Evolutionary conservation across 257 asterid genomes (phyloP).

Genomic region (Craterostigma plantagineum): DNA sequence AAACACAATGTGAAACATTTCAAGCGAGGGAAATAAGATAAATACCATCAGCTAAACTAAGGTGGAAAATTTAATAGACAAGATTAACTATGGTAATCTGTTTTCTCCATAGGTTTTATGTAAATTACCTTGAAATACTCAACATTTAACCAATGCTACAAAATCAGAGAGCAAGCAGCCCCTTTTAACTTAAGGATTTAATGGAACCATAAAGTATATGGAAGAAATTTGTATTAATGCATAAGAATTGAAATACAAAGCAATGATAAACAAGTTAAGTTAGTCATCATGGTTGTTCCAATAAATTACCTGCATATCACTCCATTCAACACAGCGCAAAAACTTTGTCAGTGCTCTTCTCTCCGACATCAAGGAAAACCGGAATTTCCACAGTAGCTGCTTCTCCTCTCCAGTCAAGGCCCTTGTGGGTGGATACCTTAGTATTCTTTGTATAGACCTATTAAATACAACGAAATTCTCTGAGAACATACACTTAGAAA

Average conservation of each 20-base stretch:
- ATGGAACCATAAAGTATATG: too few species aligned
- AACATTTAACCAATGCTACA: too few species aligned
- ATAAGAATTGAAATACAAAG: too few species aligned
- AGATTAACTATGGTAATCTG: neutral
- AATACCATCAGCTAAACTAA: neutral
- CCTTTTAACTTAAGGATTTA: too few species aligned
- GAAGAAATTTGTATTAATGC: too few species aligned
- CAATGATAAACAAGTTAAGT: too few species aligned
- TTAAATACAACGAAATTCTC: conserved; percentile 12
- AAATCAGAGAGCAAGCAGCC: too few species aligned
- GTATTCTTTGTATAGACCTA: conserved; percentile 85
- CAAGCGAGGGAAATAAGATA: neutral
- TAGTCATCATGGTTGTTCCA: neutral
- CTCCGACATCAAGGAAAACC: conserved; percentile 89
- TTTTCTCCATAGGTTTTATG: neutral
- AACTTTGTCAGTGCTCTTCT: conserved; percentile 88
- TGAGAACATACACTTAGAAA: conserved; percentile 10
- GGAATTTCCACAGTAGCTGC: conserved; percentile 95
- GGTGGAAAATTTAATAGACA: too few species aligned
- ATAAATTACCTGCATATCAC: conserved; percentile 73
- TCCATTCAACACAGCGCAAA: conserved; percentile 97
- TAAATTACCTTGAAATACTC: neutral
- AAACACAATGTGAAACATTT: neutral
- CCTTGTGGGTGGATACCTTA: conserved; percentile 94
- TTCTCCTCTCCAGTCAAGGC: conserved; percentile 90